Base-by-base conservation (phyloP, 495 filamentous ascomycete species). In the Penicillium pancosmium region DNA sequence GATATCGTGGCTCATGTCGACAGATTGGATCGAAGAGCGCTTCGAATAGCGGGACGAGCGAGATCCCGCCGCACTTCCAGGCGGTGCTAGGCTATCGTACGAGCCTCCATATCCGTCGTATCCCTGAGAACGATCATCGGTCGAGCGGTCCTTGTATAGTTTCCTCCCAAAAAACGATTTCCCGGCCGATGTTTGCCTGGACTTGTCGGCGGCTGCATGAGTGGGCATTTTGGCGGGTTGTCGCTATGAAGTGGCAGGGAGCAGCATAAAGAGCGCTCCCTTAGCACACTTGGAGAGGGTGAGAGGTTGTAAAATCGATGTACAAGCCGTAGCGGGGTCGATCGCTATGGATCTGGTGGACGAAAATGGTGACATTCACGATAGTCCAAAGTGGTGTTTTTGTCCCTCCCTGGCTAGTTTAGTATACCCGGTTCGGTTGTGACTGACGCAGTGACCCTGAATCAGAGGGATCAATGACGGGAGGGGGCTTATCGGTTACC, bases 151-250 rank as follows among this genome's bases (percentile, higher is more conserved):
- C 71, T 91, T 91, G 73, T 92, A 78, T 62, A 84, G 65, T 66
- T 85, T 91, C 70, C 87, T 84, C 60, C 89, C 86, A 72, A 94
- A 94, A 80, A 96, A 93, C 51, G 89, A 92, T 77, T 92, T 93
- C 61, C 89, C 88, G 64, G 85, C 86, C 53, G 91, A 92, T 51
- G 89, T 90, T 78, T 92, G 89, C 70, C 91, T 84, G 56, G 87
- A 82, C 77, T 93, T 93, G 78, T 91, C 87, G 76, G 85, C 79
- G 61, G 87, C 82, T 78, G 84, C 85, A 72, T 74, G 77, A 63
- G 75, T 65, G 68, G 81, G 79, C 80, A 83, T 83, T 56, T 74
- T 78, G 70, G 68, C 72, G 70, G 55, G 64, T 64, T 31, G 68
- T 73, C 67, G 68, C 65, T 73, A 63, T 61, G 65, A 64, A 65